Base-by-base conservation (phyloP, 2,329 filamentous ascomycete species). In the Penicillium psychrosexuale region DNA sequence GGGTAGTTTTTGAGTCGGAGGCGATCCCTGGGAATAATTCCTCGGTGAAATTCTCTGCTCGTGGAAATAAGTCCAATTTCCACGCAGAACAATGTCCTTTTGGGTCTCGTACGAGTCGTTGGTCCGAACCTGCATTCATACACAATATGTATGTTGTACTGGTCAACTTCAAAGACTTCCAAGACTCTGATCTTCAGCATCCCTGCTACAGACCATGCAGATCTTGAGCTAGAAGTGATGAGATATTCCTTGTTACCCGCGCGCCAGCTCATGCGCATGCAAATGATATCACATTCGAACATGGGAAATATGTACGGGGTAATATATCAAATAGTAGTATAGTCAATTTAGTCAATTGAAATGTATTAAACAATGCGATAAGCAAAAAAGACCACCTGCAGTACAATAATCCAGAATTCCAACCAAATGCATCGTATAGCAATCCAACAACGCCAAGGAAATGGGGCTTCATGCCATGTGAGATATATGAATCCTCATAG, bases 211-310 rank as follows among this genome's bases (percentile, higher is more conserved):
- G 13, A 27, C 19, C 6, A 27, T 27, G 22, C 8, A 28, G 27
- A 52, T 52, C 42, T 40, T 19, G n/a, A 37, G 34, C 37, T 8
- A 34, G 15, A 28, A 36, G 27, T 44, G 42, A 7, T 22, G n/a
- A 22, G 40, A 42, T 33, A 43, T 5, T 37, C 48, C 38, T 8
- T 22, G 12, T 43, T 53, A 55, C 56, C 57, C 57, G 57, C 59
- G 57, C 59, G 59, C 51, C 54, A 61, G 48, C 19, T 12, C 37
- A 47, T 53, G 40, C 19, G 31, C 15, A 53, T 53, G 51, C 51
- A 48, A 48, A 50, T 59, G 43, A 51, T 51, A 49, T 54, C 50
- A 53, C 47, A 60, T 55, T 55, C 8, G 22, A 24, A 44, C 45
- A 42, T 19, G 24, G 34, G 12, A 7, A 7, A 33, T 19, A 30